Evolutionary conservation across 2,329 filamentous ascomycete species (phyloP).

Genomic region (Monascus ruber): DNA sequence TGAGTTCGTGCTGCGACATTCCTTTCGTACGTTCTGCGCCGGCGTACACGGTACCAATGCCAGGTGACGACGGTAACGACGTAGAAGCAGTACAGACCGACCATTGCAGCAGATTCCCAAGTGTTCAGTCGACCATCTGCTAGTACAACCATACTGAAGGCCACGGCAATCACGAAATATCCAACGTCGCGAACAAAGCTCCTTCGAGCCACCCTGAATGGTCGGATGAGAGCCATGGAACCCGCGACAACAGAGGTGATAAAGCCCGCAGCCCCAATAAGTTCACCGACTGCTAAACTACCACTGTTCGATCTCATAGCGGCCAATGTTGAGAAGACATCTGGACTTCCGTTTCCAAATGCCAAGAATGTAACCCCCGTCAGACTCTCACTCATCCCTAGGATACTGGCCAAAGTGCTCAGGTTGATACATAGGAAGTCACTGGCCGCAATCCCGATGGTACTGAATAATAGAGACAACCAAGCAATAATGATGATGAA

Average conservation of each 20-base stretch:
- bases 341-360: conserved; percentile 94
- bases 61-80: conserved; percentile 77
- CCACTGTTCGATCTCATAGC: conserved; percentile 95
- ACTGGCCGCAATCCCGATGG: conserved; percentile 92
- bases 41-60: conserved; percentile 72
- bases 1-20: conserved; percentile 65
- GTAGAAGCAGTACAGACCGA: conserved; percentile 82
- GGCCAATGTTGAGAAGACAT: conserved; percentile 97
- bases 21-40: conserved; percentile 50
- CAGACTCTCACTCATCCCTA: conserved; percentile 91
- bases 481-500: conserved; percentile 68
- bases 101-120: conserved; percentile 88
- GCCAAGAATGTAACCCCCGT: conserved; percentile 93
- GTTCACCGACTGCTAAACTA: conserved; percentile 89
- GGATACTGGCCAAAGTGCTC: conserved; percentile 76
- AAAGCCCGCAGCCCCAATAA: conserved; percentile 89
- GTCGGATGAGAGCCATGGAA: conserved; percentile 92
- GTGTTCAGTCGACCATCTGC: conserved; percentile 71
- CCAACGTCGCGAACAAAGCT: conserved; percentile 85
- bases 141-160: conserved; percentile 78
- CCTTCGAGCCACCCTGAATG: conserved; percentile 80
- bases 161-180: conserved; percentile 81
- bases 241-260: conserved; percentile 94
- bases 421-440: conserved; percentile 98
- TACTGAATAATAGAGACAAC: conserved; percentile 85